Evolutionary conservation across 2,329 filamentous ascomycete genomes (phyloP), one percentile per base, ranked within the genome.

Genomic region (Uncinocarpus reesii): DNA sequence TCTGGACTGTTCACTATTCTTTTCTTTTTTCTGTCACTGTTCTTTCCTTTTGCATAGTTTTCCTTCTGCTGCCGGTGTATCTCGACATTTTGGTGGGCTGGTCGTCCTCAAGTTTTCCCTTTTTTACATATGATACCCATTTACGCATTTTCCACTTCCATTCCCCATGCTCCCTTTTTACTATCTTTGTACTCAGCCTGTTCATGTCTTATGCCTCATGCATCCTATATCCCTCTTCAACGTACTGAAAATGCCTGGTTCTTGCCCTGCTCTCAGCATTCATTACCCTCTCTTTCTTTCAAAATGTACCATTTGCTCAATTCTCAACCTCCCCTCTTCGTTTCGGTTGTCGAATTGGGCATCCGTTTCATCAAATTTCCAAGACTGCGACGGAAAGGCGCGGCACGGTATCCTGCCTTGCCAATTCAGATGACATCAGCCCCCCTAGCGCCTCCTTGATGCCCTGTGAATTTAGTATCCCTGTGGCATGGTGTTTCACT

Each of bases 121-220:
- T 11, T 42, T 46, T 29, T 21, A 7, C 43, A 38, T 35, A 46
- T 46, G 43, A 46, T 46, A 46, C 43, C 43, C 43, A 43, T 34
- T 32, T 46, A 31, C 26, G 36, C 24, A 29, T 18, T 20, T 18
- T 28, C 38, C 23, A 38, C 26, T 21, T 46, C 18, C 34, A n/a
- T 31, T 46, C 43, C 18, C 21, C 38, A 46, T 29, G 23, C 31
- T 34, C 15, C 7, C 7, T 13, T 34, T 34, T n/a, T 34, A 11
- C n/a, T n/a, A n/a, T n/a, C n/a, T n/a, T n/a, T n/a, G n/a, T n/a
- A n/a, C n/a, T n/a, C n/a, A n/a, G n/a, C n/a, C n/a, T n/a, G n/a
- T n/a, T n/a, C n/a, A n/a, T n/a, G n/a, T n/a, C n/a, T n/a, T n/a
- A n/a, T n/a, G n/a, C n/a, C n/a, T n/a, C n/a, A n/a, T n/a, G n/a